A percentile compares a stretch with the other conserved stretches of the same genome.
These are phyloP conservation scores for Metschnikowia sp. DNA, from an alignment of 805 yeast genomes.

Conservation along the genomic window DNA sequence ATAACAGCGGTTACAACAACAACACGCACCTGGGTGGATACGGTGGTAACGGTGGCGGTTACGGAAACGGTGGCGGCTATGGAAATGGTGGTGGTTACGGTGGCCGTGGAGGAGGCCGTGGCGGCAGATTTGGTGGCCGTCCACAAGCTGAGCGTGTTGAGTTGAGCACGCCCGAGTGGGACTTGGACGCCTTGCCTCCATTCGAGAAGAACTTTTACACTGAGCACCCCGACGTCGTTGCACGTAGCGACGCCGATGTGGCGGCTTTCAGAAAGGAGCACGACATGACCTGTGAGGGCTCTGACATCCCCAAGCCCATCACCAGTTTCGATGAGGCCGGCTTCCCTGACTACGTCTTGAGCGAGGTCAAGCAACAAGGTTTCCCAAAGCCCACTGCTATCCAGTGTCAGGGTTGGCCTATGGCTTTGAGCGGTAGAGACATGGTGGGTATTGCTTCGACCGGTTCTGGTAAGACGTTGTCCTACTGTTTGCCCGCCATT, in stretches of 20 bases:
- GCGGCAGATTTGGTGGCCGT: slow-evolving; percentile 26
- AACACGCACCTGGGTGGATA: slow-evolving; percentile 21
- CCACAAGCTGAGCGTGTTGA: slow-evolving; percentile 43
- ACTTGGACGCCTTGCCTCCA: slow-evolving; percentile 68
- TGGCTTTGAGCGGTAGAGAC: slow-evolving; percentile 98
- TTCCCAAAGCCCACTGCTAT: slow-evolving; percentile 93
- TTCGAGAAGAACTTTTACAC: slow-evolving; percentile 94
- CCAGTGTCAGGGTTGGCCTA: slow-evolving; percentile 99
- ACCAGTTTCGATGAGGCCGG: slow-evolving; percentile 95
- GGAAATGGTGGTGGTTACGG: slow-evolving; percentile 32
- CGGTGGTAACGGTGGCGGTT: slow-evolving; percentile 13
- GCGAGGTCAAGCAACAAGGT: slow-evolving; percentile 86
- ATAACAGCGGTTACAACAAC: slow-evolving; percentile 31
- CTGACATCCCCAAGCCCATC: slow-evolving; percentile 91
- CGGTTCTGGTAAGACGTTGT: slow-evolving; percentile 97
- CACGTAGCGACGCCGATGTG: slow-evolving; percentile 73
- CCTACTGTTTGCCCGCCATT: slow-evolving; percentile 95
- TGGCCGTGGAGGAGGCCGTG: slow-evolving; percentile 26
- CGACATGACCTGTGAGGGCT: slow-evolving; percentile 83
- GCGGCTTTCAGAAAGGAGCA: slow-evolving; percentile 70
- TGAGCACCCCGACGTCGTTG: slow-evolving; percentile 76
- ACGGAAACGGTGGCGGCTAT: slow-evolving; percentile 21
- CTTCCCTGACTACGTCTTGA: slow-evolving; percentile 89
- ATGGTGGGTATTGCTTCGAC: slow-evolving; percentile 99
- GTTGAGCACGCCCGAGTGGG: slow-evolving; percentile 78